phyloP scores from a whole-genome alignment of 352 stramenopile genomes.

The Pythium aphanidermatum region DNA sequence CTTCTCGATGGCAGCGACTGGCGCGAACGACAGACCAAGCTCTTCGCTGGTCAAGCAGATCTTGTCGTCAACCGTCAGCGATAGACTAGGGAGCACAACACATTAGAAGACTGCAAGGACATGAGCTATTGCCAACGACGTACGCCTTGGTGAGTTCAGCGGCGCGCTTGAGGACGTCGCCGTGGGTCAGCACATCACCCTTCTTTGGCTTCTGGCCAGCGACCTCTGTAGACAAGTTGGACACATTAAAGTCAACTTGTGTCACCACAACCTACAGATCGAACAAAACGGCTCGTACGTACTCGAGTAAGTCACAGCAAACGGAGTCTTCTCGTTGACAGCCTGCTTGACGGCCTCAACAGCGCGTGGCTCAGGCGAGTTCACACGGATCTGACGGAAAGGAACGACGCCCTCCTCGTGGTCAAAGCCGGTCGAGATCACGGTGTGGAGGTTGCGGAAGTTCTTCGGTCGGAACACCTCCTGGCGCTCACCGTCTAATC shows the following conservation, averaged over 20 bases:
- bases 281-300: slow-evolving; percentile 21
- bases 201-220: slow-evolving; percentile 77
- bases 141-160: slow-evolving; percentile 66
- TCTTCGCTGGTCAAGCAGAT: slow-evolving; percentile 72
- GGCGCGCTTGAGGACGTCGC: slow-evolving; percentile 72
- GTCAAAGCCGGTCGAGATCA: slow-evolving; percentile 81
- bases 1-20: slow-evolving; percentile 64
- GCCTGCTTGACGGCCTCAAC: slow-evolving; percentile 53
- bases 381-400: slow-evolving; percentile 78
- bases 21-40: slow-evolving; percentile 54
- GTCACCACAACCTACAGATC: neutral
- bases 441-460: slow-evolving; percentile 74
- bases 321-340: slow-evolving; percentile 62
- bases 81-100: slow-evolving; percentile 29
- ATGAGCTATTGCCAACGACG: slow-evolving; percentile 1
- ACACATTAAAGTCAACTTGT: neutral
- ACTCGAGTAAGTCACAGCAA: slow-evolving; percentile 79
- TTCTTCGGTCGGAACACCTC: slow-evolving; percentile 73
- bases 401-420: slow-evolving; percentile 66
- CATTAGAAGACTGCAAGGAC: neutral
- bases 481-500: slow-evolving; percentile 39
- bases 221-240: slow-evolving; percentile 34
- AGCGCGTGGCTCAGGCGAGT: slow-evolving; percentile 61
- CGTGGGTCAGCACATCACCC: slow-evolving; percentile 69
- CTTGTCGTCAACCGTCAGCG: slow-evolving; percentile 75